Conservation (phyloP, 2,329 filamentous ascomycete species). For the Pseudogymnoascus sp. region DNA sequence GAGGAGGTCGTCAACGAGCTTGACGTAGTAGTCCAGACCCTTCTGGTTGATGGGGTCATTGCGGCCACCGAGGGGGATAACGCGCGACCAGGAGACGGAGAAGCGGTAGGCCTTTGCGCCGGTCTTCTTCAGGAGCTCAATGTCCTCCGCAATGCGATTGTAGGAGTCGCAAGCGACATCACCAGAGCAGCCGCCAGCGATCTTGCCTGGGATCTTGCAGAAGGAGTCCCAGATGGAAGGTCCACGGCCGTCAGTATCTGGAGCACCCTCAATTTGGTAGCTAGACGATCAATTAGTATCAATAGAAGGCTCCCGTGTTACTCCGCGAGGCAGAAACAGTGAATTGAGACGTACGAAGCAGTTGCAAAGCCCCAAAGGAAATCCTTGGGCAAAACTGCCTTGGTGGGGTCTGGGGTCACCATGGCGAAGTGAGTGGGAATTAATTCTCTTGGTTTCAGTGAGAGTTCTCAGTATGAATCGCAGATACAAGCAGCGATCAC, state of each 20-base stretch:
- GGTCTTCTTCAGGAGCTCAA: constrained; percentile 65
- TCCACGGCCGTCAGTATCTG: constrained; percentile 66
- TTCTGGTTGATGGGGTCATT: constrained; percentile 72
- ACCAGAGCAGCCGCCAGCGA: constrained; percentile 68
- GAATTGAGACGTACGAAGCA: constrained; percentile 49
- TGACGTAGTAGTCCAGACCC: constrained; percentile 69
- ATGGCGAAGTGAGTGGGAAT: not conserved
- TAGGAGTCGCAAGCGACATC: constrained; percentile 81
- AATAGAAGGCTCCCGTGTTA: not conserved
- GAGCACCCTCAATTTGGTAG: constrained; percentile 79
- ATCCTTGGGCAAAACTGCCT: constrained; percentile 49
- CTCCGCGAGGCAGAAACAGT: not conserved
- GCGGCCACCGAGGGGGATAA: constrained; percentile 78
- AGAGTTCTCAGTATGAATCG: not conserved
- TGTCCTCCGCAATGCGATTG: constrained; percentile 68
- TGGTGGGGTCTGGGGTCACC: constrained; percentile 31
- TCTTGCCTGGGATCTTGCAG: constrained; percentile 71
- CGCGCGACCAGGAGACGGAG: constrained; percentile 75
- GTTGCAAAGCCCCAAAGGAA: constrained; percentile 78
- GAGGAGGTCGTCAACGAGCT: constrained; percentile 69
- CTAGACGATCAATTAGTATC: constrained; percentile 35
- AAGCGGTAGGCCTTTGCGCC: constrained; percentile 74
- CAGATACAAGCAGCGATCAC: not conserved
- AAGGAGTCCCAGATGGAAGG: constrained; percentile 90
- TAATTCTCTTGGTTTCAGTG: not conserved